Base-by-base conservation (phyloP, 2,329 filamentous ascomycete species). In the Intubia oerlemansii region DNA sequence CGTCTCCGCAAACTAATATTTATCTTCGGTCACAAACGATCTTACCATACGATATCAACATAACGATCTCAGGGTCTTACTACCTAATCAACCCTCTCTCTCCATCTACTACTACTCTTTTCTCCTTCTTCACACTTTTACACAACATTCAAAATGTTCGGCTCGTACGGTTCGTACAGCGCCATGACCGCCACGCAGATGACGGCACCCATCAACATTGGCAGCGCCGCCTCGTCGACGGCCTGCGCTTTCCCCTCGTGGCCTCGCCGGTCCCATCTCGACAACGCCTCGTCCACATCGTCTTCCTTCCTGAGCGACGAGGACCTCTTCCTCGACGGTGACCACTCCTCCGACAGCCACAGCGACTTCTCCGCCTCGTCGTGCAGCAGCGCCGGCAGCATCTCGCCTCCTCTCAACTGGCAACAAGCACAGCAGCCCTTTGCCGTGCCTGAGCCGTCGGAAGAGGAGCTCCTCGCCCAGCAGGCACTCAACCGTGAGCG, bases 301-400 rank as follows among this genome's bases (percentile, higher is more conserved):
- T 59, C 59, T 3, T 63, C 62, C 1, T 67, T 58, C 46, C 54
- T 72, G 36, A 68, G 65, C 24, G 67, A 73, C 51, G 67, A 72
- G 48, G 67, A 72, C 40, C 59, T 72, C 31, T 61, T 66, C 46
- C 54, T 61, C 43, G 54, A 58, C 38, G 48, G 53, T 37, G 50
- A 46, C 45, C 59, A 54, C 45, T 47, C 57, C 28, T 56, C 52
- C 25, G 49, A 47, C 41, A 41, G 45, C 38, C 48, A 46, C 36
- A 55, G 52, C 49, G 47, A n/a, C n/a, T n/a, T n/a, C n/a, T n/a
- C n/a, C n/a, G n/a, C n/a, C n/a, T n/a, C n/a, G n/a, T n/a, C n/a
- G n/a, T n/a, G 51, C 41, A 57, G 54, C 42, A 50, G 56, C 43
- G 42, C 49, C 43, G 56, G 53, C 42, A 50, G 56, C 43, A 41